Conservation (phyloP, 371 early-diverging fungal species). For the Apophysomyces elegans region DNA sequence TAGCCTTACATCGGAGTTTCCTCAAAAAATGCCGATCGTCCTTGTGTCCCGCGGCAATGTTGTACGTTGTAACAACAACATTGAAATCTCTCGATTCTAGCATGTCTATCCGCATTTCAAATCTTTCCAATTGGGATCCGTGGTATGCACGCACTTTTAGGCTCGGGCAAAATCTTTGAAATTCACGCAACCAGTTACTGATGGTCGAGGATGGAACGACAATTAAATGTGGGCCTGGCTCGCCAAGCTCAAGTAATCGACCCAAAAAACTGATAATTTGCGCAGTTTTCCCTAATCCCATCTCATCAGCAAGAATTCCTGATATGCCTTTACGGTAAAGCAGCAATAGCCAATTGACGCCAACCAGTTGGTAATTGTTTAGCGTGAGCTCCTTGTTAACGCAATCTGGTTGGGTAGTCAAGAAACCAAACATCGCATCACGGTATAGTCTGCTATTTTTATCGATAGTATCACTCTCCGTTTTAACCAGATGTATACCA, state of each 20-base stretch:
- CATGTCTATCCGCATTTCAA: slow-evolving; percentile 52
- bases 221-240: slow-evolving; percentile 78
- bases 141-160: slow-evolving; percentile 73
- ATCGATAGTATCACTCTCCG: slow-evolving; percentile 29
- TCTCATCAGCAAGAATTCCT: slow-evolving; percentile 93
- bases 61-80: slow-evolving; percentile 75
- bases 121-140: slow-evolving; percentile 73
- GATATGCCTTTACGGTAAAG: slow-evolving; percentile 80
- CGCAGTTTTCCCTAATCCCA: slow-evolving; percentile 98
- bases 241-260: slow-evolving; percentile 60
- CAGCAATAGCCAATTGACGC: slow-evolving; percentile 91
- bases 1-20: slow-evolving; percentile 50
- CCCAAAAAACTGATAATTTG: slow-evolving; percentile 92
- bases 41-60: slow-evolving; percentile 70
- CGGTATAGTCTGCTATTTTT: slow-evolving; percentile 20
- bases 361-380: slow-evolving; percentile 93
- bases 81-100: slow-evolving; percentile 43
- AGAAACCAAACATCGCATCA: slow-evolving; percentile 50
- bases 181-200: slow-evolving; percentile 89
- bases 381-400: slow-evolving; percentile 64
- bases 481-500: slow-evolving; percentile 29
- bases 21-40: slow-evolving; percentile 81
- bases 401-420: slow-evolving; percentile 59
- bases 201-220: slow-evolving; percentile 91
- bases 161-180: slow-evolving; percentile 73